Base-by-base conservation (phyloP, 176 grass and related monocot genomes). In the Zizania latifolia region DNA sequence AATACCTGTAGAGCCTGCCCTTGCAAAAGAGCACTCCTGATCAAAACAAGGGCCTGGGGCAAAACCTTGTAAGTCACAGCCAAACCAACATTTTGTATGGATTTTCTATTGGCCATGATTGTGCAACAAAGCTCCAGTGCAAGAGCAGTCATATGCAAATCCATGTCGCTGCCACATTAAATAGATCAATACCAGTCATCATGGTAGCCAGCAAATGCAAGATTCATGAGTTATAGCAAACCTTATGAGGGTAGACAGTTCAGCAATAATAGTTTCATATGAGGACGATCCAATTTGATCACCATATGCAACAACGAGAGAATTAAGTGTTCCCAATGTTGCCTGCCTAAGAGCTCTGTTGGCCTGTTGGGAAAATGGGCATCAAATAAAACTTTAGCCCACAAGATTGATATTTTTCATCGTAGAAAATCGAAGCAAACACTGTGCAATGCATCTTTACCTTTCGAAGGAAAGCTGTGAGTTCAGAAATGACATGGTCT, bases 141-240 rank as follows among this genome's bases (percentile, higher is more conserved):
- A 85, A 96, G 89, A 23, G 93, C 93, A 26, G 93, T 92, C 93
- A 96, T 96, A 72, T 96, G 93, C 37, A 96, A 76, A 65, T 96
- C 93, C 84, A 75, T 89, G 68, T 96, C 93, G 78, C 93, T 96
- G 78, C 54, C 65, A 84, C 43, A 79, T 72, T 38, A 32, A 4
- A 46, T 12, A 67, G 62, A n/a, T 41, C 35, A 39, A 62, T 22
- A 38, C 13, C 19, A 69, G 28, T 55, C 10, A 27, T 62, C 30
- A 34, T 21, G 28, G 3, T 29, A 65, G 1, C 30, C 21, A 65
- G 79, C 37, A 59, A 44, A 77, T 51, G 31, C 68, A 48, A 5
- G 32, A 48, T 44, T 32, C 8, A 37, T 32, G 1, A 48, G 75
- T 10, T 46, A 68, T 6, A 61, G 78, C 62, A 44, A 61, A 96